Base-by-base conservation (phyloP, 345 rosid genomes). In the Murraya paniculata region DNA sequence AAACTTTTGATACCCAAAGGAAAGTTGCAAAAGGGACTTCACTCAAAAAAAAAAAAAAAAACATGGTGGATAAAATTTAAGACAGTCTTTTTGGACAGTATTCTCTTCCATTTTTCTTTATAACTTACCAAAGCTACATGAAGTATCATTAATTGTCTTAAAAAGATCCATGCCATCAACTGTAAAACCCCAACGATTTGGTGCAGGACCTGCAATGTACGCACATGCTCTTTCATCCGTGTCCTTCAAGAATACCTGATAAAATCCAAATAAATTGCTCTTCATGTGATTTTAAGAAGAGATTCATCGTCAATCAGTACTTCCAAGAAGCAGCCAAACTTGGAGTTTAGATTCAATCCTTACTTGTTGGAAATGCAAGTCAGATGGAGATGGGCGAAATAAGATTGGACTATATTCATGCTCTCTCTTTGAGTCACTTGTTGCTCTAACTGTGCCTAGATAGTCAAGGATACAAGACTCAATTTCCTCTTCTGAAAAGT, bases 201-300 rank as follows among this genome's bases (percentile, higher is more conserved):
- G 98, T n/a, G 98, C 99, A 78, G 99, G 98, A 79, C 99, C 99
- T 2, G 98, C 98, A 82, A 97, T 93, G 84, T 97, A 97, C 58
- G 98, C 99, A 80, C 99, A 94, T 64, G 99, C 99, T 87, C 99
- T 91, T 85, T 97, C 99, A 81, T 97, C 99, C 5, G 98, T 97
- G 81, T 97, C 99, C 86, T 94, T 93, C 89, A 97, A 84, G 88
- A 90, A 91, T 74, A 94, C 98, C 99, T 96, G 86, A 73, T 66
- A 79, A 81, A 64, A 78, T 70, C 68, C 55, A 77, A 56, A 72
- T 28, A 79, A 71, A 77, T 79, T 56, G 81, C 35, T 48, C 53
- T 28, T 64, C 33, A 74, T 64, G 41, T 45, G 67, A 24, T 71
- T 69, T 69, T 39, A 41, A 74, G 48, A 25, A 64, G 30, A 81